These are phyloP conservation scores for Backusella psychrophila DNA, from an alignment of 192 early-diverging fungal species.

Conservation along the genomic window DNA sequence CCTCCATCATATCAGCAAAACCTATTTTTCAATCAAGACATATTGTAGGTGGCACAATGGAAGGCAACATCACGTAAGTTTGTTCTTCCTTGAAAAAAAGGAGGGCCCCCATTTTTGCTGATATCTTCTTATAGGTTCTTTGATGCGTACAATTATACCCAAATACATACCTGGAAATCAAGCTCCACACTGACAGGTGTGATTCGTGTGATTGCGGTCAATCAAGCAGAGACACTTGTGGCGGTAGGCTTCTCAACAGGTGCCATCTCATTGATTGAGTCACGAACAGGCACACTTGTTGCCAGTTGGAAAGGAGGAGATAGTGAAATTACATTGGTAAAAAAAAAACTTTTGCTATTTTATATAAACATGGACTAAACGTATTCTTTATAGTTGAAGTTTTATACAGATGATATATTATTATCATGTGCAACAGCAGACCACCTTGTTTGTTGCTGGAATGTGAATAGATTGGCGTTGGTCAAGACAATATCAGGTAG, in stretches of 20 bases:
- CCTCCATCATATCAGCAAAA: slow-evolving; percentile 43
- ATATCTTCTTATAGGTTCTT: slow-evolving; percentile 26
- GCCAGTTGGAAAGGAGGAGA: slow-evolving; percentile 58
- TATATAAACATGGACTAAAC: slow-evolving; percentile 40
- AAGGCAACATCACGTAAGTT: slow-evolving; percentile 46
- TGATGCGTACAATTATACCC: slow-evolving; percentile 32
- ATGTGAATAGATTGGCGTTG: slow-evolving; percentile 42
- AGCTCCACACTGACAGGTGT: slow-evolving; percentile 25
- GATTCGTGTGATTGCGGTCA: slow-evolving; percentile 40
- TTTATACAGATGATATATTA: slow-evolving; percentile 52
- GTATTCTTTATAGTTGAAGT: slow-evolving; percentile 27
- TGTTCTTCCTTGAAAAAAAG: no score
- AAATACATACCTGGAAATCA: slow-evolving; percentile 42
- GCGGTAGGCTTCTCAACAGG: slow-evolving; percentile 55
- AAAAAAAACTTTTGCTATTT: no score
- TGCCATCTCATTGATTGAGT: slow-evolving; percentile 50
- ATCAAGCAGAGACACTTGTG: slow-evolving; percentile 48
- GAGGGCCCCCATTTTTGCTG: no score
- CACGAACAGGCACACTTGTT: slow-evolving; percentile 51
- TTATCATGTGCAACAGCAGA: slow-evolving; percentile 55
- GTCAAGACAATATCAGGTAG: slow-evolving; percentile 54
- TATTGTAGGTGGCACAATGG: slow-evolving; percentile 48
- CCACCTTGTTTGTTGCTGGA: slow-evolving; percentile 57
- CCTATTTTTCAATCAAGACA: slow-evolving; percentile 49
- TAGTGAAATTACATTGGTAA: slow-evolving; percentile 48